A percentile compares a stretch with the other conserved stretches of the same genome.
Evolutionary conservation across 2,329 filamentous ascomycete species (phyloP).

Genomic region (Fusarium verticillioides): DNA sequence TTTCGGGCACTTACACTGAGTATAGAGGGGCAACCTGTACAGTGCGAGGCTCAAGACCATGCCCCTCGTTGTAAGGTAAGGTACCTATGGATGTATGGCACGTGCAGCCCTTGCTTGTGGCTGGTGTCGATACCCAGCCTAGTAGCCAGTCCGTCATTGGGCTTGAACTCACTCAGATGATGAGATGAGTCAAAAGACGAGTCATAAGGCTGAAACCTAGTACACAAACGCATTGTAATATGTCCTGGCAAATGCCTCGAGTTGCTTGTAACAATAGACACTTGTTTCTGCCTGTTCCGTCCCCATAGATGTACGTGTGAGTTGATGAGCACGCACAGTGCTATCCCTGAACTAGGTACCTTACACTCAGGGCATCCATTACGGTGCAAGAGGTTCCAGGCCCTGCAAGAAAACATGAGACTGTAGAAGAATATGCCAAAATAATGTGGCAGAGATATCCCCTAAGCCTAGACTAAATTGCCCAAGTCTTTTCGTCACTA

Average conservation of each 20-base stretch:
- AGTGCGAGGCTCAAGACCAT: conserved; percentile 26
- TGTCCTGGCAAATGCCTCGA: not conserved
- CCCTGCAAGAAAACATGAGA: not conserved
- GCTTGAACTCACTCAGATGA: not conserved
- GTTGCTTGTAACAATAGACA: not conserved
- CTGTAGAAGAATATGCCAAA: not conserved
- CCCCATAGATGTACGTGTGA: conserved; percentile 6
- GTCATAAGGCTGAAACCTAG: not conserved
- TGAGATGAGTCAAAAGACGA: not conserved
- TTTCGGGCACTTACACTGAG: conserved; percentile 17
- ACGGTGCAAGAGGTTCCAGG: not conserved
- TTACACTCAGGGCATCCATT: conserved; percentile 9
- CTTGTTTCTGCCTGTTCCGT: conserved; percentile 9
- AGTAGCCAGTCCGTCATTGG: conserved; percentile 12
- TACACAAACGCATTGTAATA: not conserved
- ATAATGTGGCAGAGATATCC: not conserved
- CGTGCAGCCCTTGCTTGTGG: conserved; percentile 26
- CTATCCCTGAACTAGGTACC: conserved; percentile 17
- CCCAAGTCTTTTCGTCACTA: not conserved
- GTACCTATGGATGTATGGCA: conserved; percentile 2
- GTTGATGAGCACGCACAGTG: conserved; percentile 7
- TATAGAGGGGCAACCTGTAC: conserved; percentile 36
- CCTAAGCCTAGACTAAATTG: not conserved
- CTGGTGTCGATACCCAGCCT: conserved; percentile 6
- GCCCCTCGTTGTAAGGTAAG: conserved; percentile 12